These are phyloP conservation scores for Oryza coarctata DNA, from an alignment of 176 grass and related monocot species.

Conservation along the genomic window DNA sequence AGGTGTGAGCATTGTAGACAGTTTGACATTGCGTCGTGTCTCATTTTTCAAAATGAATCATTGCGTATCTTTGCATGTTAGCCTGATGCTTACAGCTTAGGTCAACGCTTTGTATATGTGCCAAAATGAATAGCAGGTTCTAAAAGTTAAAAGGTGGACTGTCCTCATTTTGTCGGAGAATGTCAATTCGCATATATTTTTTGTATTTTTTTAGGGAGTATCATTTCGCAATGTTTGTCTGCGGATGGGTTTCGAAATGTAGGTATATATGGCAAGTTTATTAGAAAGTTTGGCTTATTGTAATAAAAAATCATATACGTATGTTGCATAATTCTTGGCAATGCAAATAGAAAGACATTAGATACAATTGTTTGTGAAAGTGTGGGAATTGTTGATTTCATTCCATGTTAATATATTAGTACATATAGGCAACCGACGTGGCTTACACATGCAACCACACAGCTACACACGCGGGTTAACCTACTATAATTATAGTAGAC, in stretches of 20 bases:
- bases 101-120: background rate
- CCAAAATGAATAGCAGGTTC: background rate
- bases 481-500: too few relatives aligned
- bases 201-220: background rate
- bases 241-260: background rate
- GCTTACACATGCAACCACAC: too few relatives aligned
- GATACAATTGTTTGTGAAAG: too few relatives aligned
- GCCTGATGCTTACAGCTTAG: background rate
- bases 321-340: background rate
- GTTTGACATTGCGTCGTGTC: background rate
- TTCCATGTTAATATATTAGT: too few relatives aligned
- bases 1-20: background rate
- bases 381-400: too few relatives aligned
- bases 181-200: background rate
- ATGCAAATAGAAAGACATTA: background rate
- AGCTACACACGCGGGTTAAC: too few relatives aligned
- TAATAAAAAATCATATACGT: background rate
- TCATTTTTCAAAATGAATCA: constrained; percentile 10
- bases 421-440: too few relatives aligned
- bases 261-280: background rate
- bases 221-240: background rate
- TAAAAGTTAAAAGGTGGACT: background rate
- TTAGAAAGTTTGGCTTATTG: background rate
- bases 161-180: background rate
- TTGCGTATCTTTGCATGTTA: constrained; percentile 20